Evolutionary conservation across 1,284 basidiomycete species (phyloP), one percentile per base, ranked within the genome.

Genomic region (Trichosporon coremiiforme): DNA sequence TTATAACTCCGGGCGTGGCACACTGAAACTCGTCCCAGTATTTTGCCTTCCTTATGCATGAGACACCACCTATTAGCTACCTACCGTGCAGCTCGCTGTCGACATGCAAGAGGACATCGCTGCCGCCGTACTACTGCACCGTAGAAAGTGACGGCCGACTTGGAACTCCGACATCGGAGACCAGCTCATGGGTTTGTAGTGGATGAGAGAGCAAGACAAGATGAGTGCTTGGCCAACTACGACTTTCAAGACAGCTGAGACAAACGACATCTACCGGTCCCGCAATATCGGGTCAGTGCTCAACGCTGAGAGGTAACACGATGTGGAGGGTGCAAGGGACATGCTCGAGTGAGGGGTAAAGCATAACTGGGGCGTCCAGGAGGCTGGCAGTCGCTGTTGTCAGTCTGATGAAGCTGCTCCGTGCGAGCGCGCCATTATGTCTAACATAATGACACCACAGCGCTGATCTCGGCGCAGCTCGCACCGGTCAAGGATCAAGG

Each of bases 1-100:
- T 17, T 25, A 12, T n/a, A 53, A 53, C 50, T 22, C 50, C 50
- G 50, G 20, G 50, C n/a, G 50, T 53, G 50, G 50, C 50, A 47
- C 45, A 25, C 9, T 53, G 50, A 22, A 20, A 7, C 20, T 8
- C 2, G 3, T 22, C n/a, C 22, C 47, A 25, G 25, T 13, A 12
- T 17, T 2, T 17, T 15, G 38, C 38, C 38, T 13, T 13, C 38
- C 38, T 41, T 15, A 45, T 45, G 41, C 17, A 45, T 45, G 5
- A 15, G 5, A n/a, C 41, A 12, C 17, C 3, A 17, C 17, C 38
- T 17, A 41, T 15, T 45, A 10, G 41, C 17, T 38, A 17, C 17
- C 4, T 7, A 10, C 17, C 41, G n/a, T n/a, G 41, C 41, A 45
- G 12, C 41, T 45, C 41, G 17, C 17, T 45, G 41, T 15, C 15